Evolutionary conservation across 2,329 filamentous ascomycete species (phyloP).

Genomic region (Aspergillus sp.): DNA sequence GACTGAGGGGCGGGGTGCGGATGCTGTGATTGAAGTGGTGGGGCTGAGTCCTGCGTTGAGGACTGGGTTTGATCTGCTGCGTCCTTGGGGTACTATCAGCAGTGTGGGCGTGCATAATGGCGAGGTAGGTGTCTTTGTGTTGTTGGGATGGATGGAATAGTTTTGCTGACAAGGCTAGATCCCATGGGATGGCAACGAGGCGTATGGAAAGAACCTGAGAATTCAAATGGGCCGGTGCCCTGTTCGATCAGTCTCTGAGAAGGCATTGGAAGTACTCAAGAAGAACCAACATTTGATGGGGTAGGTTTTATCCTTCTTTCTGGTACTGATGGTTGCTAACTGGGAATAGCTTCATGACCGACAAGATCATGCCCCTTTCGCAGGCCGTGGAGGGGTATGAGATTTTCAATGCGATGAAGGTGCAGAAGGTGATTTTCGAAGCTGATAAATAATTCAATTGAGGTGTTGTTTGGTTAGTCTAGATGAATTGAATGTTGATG

Average conservation of each 20-base stretch:
- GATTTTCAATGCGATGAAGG: conserved; percentile 68
- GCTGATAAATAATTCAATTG: conserved; percentile 28
- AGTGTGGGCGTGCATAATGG: conserved; percentile 73
- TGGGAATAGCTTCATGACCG: conserved; percentile 64
- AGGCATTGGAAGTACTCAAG: conserved; percentile 61
- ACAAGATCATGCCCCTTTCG: conserved; percentile 66
- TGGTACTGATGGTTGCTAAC: conserved; percentile 12
- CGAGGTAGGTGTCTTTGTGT: conserved; percentile 48
- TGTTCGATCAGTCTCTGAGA: conserved; percentile 64
- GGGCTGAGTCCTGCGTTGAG: conserved; percentile 64
- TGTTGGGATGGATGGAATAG: not conserved
- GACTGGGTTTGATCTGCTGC: conserved; percentile 66
- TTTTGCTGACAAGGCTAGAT: conserved; percentile 44
- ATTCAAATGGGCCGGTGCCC: conserved; percentile 74
- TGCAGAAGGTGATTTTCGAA: conserved; percentile 68
- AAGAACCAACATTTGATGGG: conserved; percentile 62
- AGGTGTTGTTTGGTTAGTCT: too few relatives aligned
- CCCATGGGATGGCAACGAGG: conserved; percentile 62
- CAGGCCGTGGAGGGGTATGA: conserved; percentile 65
- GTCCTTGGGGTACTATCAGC: conserved; percentile 68
- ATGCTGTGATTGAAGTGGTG: conserved; percentile 77
- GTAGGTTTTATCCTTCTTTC: conserved; percentile 41
- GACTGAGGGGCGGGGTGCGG: conserved; percentile 76
- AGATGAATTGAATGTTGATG: too few relatives aligned
- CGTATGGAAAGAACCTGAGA: conserved; percentile 64